Base-by-base conservation (phyloP, 177 flowering plant genomes). In the Vitis hybrid region DNA sequence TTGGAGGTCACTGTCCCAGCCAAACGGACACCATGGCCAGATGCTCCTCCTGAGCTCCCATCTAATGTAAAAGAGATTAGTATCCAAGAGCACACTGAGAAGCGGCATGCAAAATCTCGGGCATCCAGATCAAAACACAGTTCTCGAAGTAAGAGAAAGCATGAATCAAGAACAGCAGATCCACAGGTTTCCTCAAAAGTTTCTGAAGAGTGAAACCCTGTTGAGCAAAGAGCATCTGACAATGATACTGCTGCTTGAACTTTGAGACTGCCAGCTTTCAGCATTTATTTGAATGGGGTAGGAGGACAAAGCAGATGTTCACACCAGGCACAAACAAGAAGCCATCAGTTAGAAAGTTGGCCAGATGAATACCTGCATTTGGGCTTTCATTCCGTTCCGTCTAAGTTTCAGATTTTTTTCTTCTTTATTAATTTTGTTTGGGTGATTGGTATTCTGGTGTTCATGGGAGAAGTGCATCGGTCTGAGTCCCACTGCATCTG, bases 1-100 rank as follows among this genome's bases (percentile, higher is more conserved):
- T 78, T 94, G 80, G 97, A 94, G 51, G 75, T 94, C 51, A 94
- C 97, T 14, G 93, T 94, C 70, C 89, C 92, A 17, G 87, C 98
- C 2, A 94, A 88, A 75, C 92, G 82, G 65, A 92, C 97, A n/a
- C 92, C 98, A 56, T 92, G 98, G 98, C 97, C 94, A 1, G 97
- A 94, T 78, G 84, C 84, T 71, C 94, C 97, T 77, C 97, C 97
- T 54, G 98, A 94, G 74, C 91, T 94, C 66, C 91, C 85, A 17
- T 57, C 79, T 26, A 70, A 21, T 50, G 85, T 79, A 68, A 89
- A 82, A 64, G 70, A 54, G 52, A 72, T 15, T 18, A 67, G 11
- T 60, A 68, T 65, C 51, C 77, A 76, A 71, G 95, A 88, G 51
- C 81, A 70, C 19, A 67, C 66, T 14, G 87, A 74, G 65, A 89